Base-by-base conservation (phyloP, 108 stramenopile species). In the Asterionellopsis glacialis region DNA sequence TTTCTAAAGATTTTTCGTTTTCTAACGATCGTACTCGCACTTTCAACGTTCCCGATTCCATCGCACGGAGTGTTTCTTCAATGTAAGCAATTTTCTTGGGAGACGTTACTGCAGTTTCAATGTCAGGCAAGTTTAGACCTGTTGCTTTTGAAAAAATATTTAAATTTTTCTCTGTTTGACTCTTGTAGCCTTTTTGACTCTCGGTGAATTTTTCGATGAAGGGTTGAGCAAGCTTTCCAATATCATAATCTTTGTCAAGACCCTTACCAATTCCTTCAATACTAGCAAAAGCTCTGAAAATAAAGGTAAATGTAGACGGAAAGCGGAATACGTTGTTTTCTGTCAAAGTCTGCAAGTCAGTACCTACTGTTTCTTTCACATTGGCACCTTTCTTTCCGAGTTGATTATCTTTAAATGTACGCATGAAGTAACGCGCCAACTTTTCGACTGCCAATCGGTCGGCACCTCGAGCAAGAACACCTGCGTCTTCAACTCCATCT, bases 181-280 rank as follows among this genome's bases (percentile, higher is more conserved):
- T 77, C 23, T 65, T 64, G 62, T 87, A 87, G 6, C 65, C 61
- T 64, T 93, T 83, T 64, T 87, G 84, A 19, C 72, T 47, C 9
- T 89, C 91, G 0, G 82, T 88, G 66, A 98, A 95, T 47, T 91
- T 87, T 63, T 95, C 91, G 41, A 98, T 71, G 68, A 92, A 98
- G 0, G 97, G 97, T 56, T 94, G 95, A 9, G 95, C 95, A 16
- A 98, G 70, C 59, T 91, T 85, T 9, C 93, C 95, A 68, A 98
- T 84, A 55, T 96, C 94, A 62, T 84, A 98, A 14, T 78, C 66
- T 15, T 66, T 39, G 72, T 95, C 92, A 9, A 98, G 82, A 1
- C 92, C 95, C 61, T 98, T 98, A 13, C 95, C 97, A 59, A 98
- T 96, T 59, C 97, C 97, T 61, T 98, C 97, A 19, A 98, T 81